Conservation (phyloP, 805 yeast species). For the Candida nanaspora region DNA sequence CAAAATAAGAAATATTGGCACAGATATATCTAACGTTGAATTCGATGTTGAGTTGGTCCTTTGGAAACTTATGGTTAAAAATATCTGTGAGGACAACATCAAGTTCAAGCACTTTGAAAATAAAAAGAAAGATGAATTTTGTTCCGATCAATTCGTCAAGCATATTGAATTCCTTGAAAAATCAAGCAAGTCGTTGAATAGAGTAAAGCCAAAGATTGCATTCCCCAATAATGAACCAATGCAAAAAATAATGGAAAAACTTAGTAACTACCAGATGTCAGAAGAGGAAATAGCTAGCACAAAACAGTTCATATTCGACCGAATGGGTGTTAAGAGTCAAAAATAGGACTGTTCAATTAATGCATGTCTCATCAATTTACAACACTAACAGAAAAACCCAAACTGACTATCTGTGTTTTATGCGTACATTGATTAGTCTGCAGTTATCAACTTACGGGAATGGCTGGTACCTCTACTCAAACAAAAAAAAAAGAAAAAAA, state of each 20-base stretch:
- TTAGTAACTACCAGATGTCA: not conserved
- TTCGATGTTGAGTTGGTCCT: constrained; percentile 15
- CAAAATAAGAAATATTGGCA: constrained; percentile 13
- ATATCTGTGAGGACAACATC: constrained; percentile 14
- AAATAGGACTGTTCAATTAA: no score
- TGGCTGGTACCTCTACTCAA: no score
- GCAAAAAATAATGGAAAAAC: not conserved
- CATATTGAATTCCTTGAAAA: constrained; percentile 18
- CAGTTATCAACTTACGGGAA: no score
- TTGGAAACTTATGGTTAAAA: constrained; percentile 14
- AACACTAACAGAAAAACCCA: no score
- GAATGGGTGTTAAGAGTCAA: no score
- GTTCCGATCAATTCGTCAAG: constrained; percentile 12
- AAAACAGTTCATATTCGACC: not conserved
- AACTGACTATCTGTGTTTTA: no score
- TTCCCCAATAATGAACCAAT: not conserved
- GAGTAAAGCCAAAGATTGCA: not conserved
- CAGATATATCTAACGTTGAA: constrained; percentile 9
- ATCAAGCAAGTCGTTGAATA: not conserved
- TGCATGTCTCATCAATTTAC: no score
- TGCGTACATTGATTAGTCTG: no score
- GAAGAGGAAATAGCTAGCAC: not conserved
- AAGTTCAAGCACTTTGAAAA: constrained; percentile 15
- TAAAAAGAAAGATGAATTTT: constrained; percentile 11
- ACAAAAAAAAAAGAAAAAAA: no score